Evolutionary conservation across 225 moss, liverwort and hornwort genomes (phyloP), one percentile per base, ranked within the genome.

Genomic region (Asterella californica): DNA sequence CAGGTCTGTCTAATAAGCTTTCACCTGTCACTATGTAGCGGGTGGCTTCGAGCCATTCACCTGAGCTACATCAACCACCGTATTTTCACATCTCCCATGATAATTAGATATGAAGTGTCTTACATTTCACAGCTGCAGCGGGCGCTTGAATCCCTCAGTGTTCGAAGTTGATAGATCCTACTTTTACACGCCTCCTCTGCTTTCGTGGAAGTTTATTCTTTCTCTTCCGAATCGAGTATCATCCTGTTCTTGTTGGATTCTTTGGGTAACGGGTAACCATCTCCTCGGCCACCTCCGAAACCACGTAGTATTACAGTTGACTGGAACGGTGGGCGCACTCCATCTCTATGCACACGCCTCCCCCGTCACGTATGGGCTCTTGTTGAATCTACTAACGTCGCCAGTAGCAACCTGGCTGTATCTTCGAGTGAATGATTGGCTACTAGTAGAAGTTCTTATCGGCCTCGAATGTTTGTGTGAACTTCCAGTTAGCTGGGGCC

Each of bases 401-500:
- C 24, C 57, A 18, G 1, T 42, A 15, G 17, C 21, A n/a, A 22
- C 57, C 17, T 57, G 17, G 57, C 57, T 15, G 57, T 15, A 57
- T 57, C 24, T 17, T 11, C 17, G 18, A 57, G 57, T 19, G 24
- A 57, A 15, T 24, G 21, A n/a, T n/a, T n/a, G n/a, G n/a, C n/a
- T n/a, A 19, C 42, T 42, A 42, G 42, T 42, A 69, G 36, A 69
- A 69, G 18, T 69, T 69, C 4, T 15, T 34, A 19, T 69, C 68
- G 18, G 64, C 67, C 17, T 82, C 80, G 34, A 79, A 89, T 3
- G 77, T 83, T 30, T 80, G 78, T 46, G 83, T 81, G 52, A 89
- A 87, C 10, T 14, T 17, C 90, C 90, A 90, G 18, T 27, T 57
- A 15, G 74, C 30, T 8, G 82, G 75, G 24, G 81, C 84, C 55